phyloP scores from a whole-genome alignment of 352 stramenopile species.

The Phytophthora foliorum region DNA sequence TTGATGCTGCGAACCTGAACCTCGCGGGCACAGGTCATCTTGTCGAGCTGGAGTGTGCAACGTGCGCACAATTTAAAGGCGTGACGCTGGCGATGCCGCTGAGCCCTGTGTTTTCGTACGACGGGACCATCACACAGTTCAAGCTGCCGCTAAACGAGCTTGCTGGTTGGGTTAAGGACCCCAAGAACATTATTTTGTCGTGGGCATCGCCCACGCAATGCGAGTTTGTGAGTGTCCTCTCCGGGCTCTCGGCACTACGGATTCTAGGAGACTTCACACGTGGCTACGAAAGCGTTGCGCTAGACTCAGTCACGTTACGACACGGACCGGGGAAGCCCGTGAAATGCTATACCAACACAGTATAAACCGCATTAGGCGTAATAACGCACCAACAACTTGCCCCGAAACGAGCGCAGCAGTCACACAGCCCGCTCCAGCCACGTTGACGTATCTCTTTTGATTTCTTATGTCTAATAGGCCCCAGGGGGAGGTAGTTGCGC shows the following conservation, averaged over 20 bases:
- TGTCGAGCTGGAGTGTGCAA: slow-evolving; percentile 88
- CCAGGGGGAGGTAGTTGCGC: slow-evolving; percentile 58
- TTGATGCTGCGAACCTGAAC: slow-evolving; percentile 86
- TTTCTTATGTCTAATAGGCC: slow-evolving; percentile 30
- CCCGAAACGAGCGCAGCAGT: slow-evolving; percentile 3
- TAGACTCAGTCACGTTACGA: slow-evolving; percentile 85
- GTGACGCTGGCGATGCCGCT: slow-evolving; percentile 90
- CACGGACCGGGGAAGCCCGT: slow-evolving; percentile 61
- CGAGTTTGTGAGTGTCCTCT: slow-evolving; percentile 91
- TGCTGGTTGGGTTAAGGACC: slow-evolving; percentile 92
- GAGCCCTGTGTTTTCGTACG: slow-evolving; percentile 78
- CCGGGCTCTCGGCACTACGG: slow-evolving; percentile 80
- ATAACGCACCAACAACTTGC: slow-evolving; percentile 36
- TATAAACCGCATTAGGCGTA: slow-evolving; percentile 18
- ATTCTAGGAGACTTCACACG: slow-evolving; percentile 94
- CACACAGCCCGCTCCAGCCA: slow-evolving; percentile 20
- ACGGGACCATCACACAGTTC: slow-evolving; percentile 86
- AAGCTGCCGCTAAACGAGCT: slow-evolving; percentile 81
- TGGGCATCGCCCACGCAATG: slow-evolving; percentile 84
- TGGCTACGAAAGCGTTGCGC: slow-evolving; percentile 90
- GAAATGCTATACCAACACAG: slow-evolving; percentile 41
- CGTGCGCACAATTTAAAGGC: slow-evolving; percentile 85
- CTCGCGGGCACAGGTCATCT: slow-evolving; percentile 65
- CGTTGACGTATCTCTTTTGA: slow-evolving; percentile 31
- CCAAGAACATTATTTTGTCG: slow-evolving; percentile 87